Evolutionary conservation across 495 filamentous ascomycete genomes (phyloP).

Genomic region (Neurospora cerealis): DNA sequence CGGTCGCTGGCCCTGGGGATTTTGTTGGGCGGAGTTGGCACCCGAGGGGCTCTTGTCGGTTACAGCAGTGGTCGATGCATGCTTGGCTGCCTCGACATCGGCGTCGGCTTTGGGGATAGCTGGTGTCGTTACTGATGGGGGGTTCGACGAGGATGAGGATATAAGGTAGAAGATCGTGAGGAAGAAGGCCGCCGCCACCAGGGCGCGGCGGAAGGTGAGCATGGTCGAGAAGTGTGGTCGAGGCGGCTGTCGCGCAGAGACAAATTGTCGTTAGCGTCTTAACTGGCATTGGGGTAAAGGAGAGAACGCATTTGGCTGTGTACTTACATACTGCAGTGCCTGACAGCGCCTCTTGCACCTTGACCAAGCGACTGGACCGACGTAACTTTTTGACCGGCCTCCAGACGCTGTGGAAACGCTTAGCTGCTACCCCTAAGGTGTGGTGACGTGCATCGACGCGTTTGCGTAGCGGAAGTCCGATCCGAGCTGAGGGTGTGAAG

Average conservation of each 20-base stretch:
- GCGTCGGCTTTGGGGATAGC: conserved; percentile 7
- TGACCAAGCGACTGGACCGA: not conserved
- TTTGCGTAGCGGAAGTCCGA: not conserved
- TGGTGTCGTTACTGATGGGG: conserved; percentile 13
- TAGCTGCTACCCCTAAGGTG: not conserved
- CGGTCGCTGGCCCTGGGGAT: conserved; percentile 29
- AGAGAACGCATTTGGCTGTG: not conserved
- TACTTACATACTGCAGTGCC: not conserved
- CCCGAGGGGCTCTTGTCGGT: conserved; percentile 7
- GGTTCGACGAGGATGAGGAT: conserved; percentile 34
- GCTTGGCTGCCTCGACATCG: conserved; percentile 11
- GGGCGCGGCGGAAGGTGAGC: conserved; percentile 62
- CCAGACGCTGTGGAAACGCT: not conserved
- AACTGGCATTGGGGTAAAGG: not conserved
- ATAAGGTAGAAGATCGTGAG: conserved; percentile 63
- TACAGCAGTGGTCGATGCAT: conserved; percentile 14
- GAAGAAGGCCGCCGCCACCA: conserved; percentile 57
- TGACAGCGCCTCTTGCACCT: not conserved
- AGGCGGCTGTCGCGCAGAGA: conserved; percentile 1
- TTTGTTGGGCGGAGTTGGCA: conserved; percentile 11
- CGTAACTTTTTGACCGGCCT: not conserved
- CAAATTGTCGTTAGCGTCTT: not conserved
- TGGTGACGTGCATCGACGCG: not conserved
- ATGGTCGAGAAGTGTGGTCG: conserved; percentile 15
- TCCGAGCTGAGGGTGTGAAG: not conserved